Evolutionary conservation across 768 basidiomycete species (phyloP).

Genomic region (Lepiota brunneoincarnata): DNA sequence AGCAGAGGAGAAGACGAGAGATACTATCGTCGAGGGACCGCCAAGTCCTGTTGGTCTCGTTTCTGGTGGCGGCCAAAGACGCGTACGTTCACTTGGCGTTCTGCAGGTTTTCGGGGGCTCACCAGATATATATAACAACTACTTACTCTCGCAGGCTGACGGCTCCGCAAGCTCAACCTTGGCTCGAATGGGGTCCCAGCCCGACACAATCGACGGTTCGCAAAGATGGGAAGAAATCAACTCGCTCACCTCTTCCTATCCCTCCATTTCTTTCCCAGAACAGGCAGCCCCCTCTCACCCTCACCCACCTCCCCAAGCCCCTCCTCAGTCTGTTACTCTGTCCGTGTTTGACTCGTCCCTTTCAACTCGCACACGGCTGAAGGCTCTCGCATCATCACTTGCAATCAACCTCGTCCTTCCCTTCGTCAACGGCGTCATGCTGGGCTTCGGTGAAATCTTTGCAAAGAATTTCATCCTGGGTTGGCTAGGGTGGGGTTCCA

Average conservation of each 20-base stretch:
- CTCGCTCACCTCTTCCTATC: slow-evolving; percentile 63
- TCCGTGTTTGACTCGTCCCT: slow-evolving; percentile 71
- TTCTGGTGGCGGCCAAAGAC: slow-evolving; percentile 1
- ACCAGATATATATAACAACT: no score
- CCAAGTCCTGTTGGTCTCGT: slow-evolving; percentile 33
- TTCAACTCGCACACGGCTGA: slow-evolving; percentile 62
- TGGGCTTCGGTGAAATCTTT: slow-evolving; percentile 94
- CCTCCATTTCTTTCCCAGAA: slow-evolving; percentile 77
- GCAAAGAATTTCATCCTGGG: slow-evolving; percentile 71
- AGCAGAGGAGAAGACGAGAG: not conserved
- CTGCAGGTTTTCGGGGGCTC: not conserved
- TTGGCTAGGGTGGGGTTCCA: slow-evolving; percentile 50
- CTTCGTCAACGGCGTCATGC: slow-evolving; percentile 93
- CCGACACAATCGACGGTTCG: slow-evolving; percentile 39
- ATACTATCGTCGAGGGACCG: slow-evolving; percentile 9
- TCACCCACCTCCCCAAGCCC: slow-evolving; percentile 13
- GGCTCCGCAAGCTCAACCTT: slow-evolving; percentile 13
- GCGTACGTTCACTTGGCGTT: not conserved
- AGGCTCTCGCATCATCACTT: slow-evolving; percentile 68
- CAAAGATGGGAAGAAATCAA: slow-evolving; percentile 78
- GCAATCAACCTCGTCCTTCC: slow-evolving; percentile 85
- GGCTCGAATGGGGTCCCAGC: slow-evolving; percentile 21
- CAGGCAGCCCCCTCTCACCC: slow-evolving; percentile 44
- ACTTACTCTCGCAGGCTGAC: not conserved
- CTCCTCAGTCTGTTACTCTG: slow-evolving; percentile 51